These are phyloP conservation scores for Ensete ventricosum DNA, from an alignment of 176 grass and related monocot genomes.

Conservation along the genomic window DNA sequence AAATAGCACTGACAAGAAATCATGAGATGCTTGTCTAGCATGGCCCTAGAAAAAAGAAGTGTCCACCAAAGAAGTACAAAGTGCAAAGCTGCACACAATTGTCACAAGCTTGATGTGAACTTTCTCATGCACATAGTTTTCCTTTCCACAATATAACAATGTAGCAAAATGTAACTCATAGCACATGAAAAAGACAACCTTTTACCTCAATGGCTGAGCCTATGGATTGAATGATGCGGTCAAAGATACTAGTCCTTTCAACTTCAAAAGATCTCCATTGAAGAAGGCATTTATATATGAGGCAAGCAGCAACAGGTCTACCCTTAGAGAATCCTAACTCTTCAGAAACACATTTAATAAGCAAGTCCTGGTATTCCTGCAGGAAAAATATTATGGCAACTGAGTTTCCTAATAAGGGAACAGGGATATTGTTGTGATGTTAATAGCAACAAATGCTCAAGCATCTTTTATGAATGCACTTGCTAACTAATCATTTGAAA, in stretches of 20 bases:
- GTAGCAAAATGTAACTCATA: slow-evolving; percentile 10
- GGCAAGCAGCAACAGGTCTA: slow-evolving; percentile 82
- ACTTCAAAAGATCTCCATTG: slow-evolving; percentile 99
- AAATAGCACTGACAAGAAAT: not conserved
- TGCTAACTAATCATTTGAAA: slow-evolving; percentile 3
- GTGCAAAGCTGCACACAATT: not conserved
- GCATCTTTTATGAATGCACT: not conserved
- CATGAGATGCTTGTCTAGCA: not conserved
- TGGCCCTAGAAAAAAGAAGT: not conserved
- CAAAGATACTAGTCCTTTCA: slow-evolving; percentile 91
- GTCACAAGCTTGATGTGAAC: not conserved
- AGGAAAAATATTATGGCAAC: slow-evolving; percentile 28
- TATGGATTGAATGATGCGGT: slow-evolving; percentile 91
- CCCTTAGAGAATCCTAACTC: slow-evolving; percentile 84
- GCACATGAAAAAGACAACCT: not conserved
- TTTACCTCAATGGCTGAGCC: slow-evolving; percentile 84
- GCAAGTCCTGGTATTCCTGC: slow-evolving; percentile 92
- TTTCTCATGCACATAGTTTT: not conserved
- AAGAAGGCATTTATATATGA: slow-evolving; percentile 93
- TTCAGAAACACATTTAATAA: slow-evolving; percentile 96
- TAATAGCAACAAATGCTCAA: slow-evolving; percentile 1
- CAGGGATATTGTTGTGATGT: slow-evolving; percentile 14
- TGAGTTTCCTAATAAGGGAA: slow-evolving; percentile 19
- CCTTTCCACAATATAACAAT: slow-evolving; percentile 2
- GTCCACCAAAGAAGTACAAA: too few species aligned